Evolutionary conservation across 129 eudicot species (phyloP).

Genomic region (Silybum marianum): DNA sequence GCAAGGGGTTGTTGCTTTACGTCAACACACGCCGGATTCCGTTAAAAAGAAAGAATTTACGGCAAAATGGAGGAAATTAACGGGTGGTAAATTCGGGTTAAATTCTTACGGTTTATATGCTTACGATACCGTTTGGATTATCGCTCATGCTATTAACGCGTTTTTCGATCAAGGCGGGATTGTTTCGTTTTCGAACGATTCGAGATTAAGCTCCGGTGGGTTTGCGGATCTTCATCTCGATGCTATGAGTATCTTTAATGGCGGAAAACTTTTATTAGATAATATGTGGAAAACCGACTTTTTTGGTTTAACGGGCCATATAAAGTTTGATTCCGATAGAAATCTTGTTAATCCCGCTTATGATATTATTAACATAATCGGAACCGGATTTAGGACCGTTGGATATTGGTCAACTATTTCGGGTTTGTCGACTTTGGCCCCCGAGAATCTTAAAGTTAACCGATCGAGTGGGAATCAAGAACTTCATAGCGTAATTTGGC

Average conservation of each 20-base stretch:
- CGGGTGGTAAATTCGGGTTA: constrained; percentile 59
- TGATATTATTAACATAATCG: constrained; percentile 77
- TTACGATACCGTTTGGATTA: constrained; percentile 77
- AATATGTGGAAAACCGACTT: constrained; percentile 63
- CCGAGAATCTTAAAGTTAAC: constrained; percentile 64
- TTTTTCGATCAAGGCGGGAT: constrained; percentile 69
- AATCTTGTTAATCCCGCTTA: constrained; percentile 70
- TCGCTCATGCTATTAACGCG: constrained; percentile 85
- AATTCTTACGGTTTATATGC: constrained; percentile 79
- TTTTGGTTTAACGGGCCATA: constrained; percentile 69
- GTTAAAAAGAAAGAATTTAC: constrained; percentile 48
- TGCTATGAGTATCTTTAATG: constrained; percentile 69
- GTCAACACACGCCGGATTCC: constrained; percentile 72
- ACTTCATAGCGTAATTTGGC: constrained; percentile 79
- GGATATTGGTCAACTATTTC: constrained; percentile 88
- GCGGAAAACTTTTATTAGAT: constrained; percentile 60
- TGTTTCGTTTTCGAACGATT: constrained; percentile 74
- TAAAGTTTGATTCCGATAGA: constrained; percentile 64
- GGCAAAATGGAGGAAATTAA: constrained; percentile 53
- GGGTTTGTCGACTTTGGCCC: constrained; percentile 66
- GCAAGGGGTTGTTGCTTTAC: constrained; percentile 88
- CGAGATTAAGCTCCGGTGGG: constrained; percentile 42
- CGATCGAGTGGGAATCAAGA: constrained; percentile 50
- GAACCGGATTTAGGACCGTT: constrained; percentile 67
- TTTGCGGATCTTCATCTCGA: constrained; percentile 72